Conservation (phyloP, 2,329 filamentous ascomycete genomes). For the Monosporascus sp. region DNA sequence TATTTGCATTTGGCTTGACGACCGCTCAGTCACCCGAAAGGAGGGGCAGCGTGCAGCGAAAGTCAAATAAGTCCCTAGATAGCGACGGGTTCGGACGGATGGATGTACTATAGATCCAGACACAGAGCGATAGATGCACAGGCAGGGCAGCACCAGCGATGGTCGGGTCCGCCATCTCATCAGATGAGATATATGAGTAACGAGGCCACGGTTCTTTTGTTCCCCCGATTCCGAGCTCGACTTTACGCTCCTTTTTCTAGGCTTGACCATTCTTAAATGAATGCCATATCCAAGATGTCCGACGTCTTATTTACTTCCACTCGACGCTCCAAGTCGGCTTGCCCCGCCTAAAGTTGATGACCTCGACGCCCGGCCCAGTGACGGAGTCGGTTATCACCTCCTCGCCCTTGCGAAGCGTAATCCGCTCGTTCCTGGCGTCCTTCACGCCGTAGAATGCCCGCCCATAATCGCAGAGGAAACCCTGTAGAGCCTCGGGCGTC, state of each 20-base stretch:
- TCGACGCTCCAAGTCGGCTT: slow-evolving; percentile 54
- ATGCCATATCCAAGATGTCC: too few relatives aligned
- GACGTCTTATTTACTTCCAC: slow-evolving; percentile 30
- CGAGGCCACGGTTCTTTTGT: neutral
- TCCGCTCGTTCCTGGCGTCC: slow-evolving; percentile 2
- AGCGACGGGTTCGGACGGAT: neutral
- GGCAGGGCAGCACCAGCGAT: neutral
- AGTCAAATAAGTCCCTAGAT: neutral
- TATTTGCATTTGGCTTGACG: too few relatives aligned
- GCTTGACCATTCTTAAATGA: neutral
- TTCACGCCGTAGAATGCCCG: slow-evolving; percentile 18
- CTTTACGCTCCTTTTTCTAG: neutral
- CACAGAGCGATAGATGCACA: neutral
- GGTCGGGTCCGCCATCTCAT: neutral
- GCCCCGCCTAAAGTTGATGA: slow-evolving; percentile 62
- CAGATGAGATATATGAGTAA: neutral
- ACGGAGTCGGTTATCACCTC: slow-evolving; percentile 51
- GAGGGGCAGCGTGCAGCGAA: neutral
- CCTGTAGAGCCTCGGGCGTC: slow-evolving; percentile 23
- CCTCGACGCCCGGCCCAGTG: slow-evolving; percentile 51
- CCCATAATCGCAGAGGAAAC: slow-evolving; percentile 27
- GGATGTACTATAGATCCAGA: neutral
- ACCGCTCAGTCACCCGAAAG: too few relatives aligned
- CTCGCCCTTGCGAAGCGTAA: slow-evolving; percentile 8
- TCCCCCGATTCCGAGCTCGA: neutral